A percentile compares a stretch with the other conserved stretches of the same genome.
These are phyloP conservation scores for Lachnellula suecica DNA, from an alignment of 2,329 filamentous ascomycete genomes.

Conservation along the genomic window DNA sequence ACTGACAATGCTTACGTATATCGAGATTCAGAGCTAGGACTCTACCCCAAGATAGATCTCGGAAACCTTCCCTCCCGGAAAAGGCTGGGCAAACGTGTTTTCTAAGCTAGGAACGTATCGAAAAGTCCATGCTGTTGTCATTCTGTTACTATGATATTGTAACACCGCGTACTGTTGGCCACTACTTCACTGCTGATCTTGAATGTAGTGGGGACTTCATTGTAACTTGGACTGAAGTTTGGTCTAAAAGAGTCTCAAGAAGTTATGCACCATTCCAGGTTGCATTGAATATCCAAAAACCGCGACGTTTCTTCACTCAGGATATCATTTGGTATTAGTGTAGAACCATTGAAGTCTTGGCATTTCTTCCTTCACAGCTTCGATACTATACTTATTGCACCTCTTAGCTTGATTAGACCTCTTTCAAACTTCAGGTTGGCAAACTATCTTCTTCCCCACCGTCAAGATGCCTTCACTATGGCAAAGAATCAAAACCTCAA, in stretches of 20 bases:
- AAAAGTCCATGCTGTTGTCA: neutral
- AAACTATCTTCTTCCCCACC: neutral
- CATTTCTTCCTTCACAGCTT: no score
- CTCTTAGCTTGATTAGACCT: neutral
- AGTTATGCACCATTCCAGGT: no score
- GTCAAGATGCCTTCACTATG: conserved; percentile 14
- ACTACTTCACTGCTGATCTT: neutral
- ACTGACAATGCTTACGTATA: neutral
- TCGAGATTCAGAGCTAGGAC: neutral
- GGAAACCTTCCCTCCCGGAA: neutral
- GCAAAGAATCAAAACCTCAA: conserved; percentile 13
- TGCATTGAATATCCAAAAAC: no score
- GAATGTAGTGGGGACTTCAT: no score
- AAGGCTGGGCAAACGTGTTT: neutral
- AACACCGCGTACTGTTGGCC: neutral
- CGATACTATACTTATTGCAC: neutral
- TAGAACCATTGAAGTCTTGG: no score
- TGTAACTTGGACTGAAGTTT: no score
- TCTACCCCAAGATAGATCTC: neutral
- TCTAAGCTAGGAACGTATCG: neutral
- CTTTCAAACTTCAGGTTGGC: neutral
- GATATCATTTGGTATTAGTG: no score
- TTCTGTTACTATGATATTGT: neutral
- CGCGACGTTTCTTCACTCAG: no score
- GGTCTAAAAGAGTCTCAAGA: no score